Conservation (phyloP, 2,329 filamentous ascomycete species). For the Fusarium papillatum region DNA sequence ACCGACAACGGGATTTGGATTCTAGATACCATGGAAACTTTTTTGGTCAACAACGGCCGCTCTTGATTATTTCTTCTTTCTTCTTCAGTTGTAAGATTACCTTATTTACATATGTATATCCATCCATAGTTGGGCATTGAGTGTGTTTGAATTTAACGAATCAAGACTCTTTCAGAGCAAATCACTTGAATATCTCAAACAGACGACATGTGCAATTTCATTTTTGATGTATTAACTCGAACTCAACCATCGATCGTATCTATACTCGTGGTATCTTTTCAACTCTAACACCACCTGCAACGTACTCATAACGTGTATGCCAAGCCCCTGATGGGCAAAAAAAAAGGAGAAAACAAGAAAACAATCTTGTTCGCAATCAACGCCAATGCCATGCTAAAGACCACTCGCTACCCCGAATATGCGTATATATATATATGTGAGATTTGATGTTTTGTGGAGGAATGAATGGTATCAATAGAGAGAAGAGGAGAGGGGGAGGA, state of each 20-base stretch:
- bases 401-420: constrained; percentile 21
- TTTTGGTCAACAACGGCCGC: constrained; percentile 24
- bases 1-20: constrained; percentile 30
- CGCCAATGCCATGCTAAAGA: constrained; percentile 40
- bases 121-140: constrained; percentile 14
- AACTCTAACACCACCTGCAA: background rate
- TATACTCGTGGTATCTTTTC: constrained; percentile 4
- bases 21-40: constrained; percentile 40
- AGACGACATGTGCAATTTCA: background rate
- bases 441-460: background rate
- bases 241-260: background rate
- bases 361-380: constrained; percentile 26
- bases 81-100: constrained; percentile 22
- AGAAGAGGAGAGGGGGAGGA: background rate
- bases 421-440: constrained; percentile 1
- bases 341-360: background rate
- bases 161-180: background rate
- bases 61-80: constrained; percentile 9
- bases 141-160: constrained; percentile 8
- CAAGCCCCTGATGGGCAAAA: constrained; percentile 3
- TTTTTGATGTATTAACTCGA: background rate
- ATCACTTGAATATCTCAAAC: background rate
- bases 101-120: constrained; percentile 1
- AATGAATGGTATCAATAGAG: background rate
- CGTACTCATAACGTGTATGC: constrained; percentile 1